Base-by-base conservation (phyloP, 352 stramenopile species). In the Phytopythium montanum region DNA sequence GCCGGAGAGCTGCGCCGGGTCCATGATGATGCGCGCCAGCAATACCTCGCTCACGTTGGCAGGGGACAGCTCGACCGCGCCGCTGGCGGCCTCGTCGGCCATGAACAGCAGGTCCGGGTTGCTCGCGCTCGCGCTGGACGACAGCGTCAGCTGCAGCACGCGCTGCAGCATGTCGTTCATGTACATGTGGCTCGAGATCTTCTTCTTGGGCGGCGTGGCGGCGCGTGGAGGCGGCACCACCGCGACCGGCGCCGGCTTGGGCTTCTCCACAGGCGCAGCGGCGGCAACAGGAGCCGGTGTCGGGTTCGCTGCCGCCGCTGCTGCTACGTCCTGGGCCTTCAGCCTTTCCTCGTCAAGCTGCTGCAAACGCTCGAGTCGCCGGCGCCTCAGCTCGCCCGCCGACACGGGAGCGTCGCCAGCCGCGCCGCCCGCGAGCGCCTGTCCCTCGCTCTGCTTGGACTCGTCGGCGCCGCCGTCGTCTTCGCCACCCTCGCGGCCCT, bases 111-210 rank as follows among this genome's bases (percentile, higher is more conserved):
- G 54, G 36, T 70, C 75, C 62, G 8, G 58, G 58, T 12, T 59
- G 54, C 16, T 66, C 66, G 26, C 72, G 12, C 29, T 61, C 51
- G 45, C 66, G 42, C 34, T 60, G 55, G 36, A 42, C 10, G 67
- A 79, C 10, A 94, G 62, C 59, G 84, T 94, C 33, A 90, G 67
- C 61, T 73, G 79, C 51, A 91, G 66, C 7, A 82, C 67, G 21
- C 84, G 82, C 66, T 91, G 75, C 26, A 91, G 65, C 71, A 91
- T 81, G 56, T 94, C 81, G 64, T 91, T 92, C 34, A 88, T 61
- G 64, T 88, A 88, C 58, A 68, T 61, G n/a, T 76, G 72, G 8
- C 73, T 70, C 44, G 65, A 69, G 10, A 66, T 46, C 5, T 64
- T 66, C 36, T 74, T 70, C 52, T 68, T 75, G 51, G 75, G 67